A percentile compares a stretch with the other conserved stretches of the same genome.
These are phyloP conservation scores for Macroventuria anomochaeta DNA, from an alignment of 2,329 filamentous ascomycete species.

Conservation along the genomic window DNA sequence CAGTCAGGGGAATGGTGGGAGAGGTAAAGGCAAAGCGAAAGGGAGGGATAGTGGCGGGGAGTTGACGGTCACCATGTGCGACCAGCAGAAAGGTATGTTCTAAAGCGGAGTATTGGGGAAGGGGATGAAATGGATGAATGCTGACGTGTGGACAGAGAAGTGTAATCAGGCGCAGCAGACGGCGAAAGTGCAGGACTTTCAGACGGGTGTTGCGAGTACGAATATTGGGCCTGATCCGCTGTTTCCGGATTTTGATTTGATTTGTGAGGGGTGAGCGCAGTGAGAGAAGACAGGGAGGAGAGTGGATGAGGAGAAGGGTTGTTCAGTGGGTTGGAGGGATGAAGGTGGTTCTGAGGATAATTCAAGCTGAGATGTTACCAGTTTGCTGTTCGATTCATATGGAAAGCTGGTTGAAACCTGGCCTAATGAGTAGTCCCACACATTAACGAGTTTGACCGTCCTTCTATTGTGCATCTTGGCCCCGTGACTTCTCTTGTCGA, in stretches of 20 bases:
- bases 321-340: too few species aligned
- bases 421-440: too few species aligned
- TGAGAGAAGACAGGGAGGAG: not conserved
- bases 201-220: constrained; percentile 29
- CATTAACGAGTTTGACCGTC: too few species aligned
- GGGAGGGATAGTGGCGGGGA: not conserved
- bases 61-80: constrained; percentile 30
- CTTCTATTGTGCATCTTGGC: too few species aligned
- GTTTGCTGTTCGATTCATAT: too few species aligned
- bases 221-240: constrained; percentile 48
- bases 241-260: constrained; percentile 49
- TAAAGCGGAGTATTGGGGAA: too few species aligned
- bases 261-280: constrained; percentile 33
- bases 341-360: too few species aligned
- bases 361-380: too few species aligned
- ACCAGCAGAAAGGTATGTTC: constrained; percentile 32
- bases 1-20: constrained; percentile 25
- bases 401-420: too few species aligned
- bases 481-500: too few species aligned
- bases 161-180: constrained; percentile 38
- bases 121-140: too few species aligned
- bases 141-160: constrained; percentile 24
- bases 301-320: not conserved
- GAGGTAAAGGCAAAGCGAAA: constrained; percentile 8
- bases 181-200: constrained; percentile 39